Percentiles rank a stretch among this genome's conserved stretches.
Evolutionary conservation across 306 rosid species (phyloP).

Genomic region (Senna tora): DNA sequence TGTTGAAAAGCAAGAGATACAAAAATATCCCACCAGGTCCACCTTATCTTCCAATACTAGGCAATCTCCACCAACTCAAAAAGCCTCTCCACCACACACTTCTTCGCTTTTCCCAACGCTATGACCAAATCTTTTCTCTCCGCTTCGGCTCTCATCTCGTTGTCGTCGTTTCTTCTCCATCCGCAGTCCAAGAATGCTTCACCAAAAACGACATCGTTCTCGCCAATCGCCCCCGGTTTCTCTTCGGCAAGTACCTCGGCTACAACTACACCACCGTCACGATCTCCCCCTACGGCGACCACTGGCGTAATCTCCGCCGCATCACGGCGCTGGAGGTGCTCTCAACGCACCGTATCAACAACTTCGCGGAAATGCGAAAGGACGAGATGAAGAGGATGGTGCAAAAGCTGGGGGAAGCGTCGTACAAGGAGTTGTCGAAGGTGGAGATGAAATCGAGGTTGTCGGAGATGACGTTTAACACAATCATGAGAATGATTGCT

Average conservation of each 20-base stretch:
- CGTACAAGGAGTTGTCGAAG: too few species aligned
- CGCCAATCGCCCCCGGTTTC: slow-evolving; percentile 54
- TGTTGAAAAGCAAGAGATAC: neutral
- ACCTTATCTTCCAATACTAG: slow-evolving; percentile 3
- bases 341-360: slow-evolving; percentile 46
- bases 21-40: slow-evolving; percentile 60
- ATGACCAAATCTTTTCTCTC: neutral
- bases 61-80: neutral
- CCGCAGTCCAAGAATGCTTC: slow-evolving; percentile 38
- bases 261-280: slow-evolving; percentile 54
- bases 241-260: slow-evolving; percentile 36
- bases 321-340: slow-evolving; percentile 50
- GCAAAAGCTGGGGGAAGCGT: too few species aligned
- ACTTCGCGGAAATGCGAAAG: slow-evolving; percentile 38
- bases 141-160: neutral
- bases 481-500: too few species aligned
- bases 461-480: too few species aligned
- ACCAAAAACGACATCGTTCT: slow-evolving; percentile 59
- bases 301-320: slow-evolving; percentile 49
- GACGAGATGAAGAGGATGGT: slow-evolving; percentile 45
- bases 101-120: neutral
- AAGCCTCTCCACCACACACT: neutral
- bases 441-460: too few species aligned
- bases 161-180: neutral
- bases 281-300: slow-evolving; percentile 36